These are phyloP conservation scores for Coemansia sp. DNA, from an alignment of 192 early-diverging fungal species.

Conservation along the genomic window DNA sequence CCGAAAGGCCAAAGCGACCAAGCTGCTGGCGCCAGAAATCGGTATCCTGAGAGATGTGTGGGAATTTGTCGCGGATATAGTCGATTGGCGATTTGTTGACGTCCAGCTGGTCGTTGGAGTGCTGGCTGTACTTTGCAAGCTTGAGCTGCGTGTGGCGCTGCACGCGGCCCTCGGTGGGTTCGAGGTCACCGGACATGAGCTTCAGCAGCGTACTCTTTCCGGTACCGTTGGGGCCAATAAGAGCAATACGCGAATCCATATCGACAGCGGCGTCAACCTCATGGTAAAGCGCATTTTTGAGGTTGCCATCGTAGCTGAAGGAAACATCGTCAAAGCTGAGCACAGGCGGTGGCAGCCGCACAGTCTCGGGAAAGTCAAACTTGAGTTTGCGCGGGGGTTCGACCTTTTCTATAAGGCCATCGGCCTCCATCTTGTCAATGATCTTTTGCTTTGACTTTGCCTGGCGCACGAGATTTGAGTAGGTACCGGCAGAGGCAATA, in stretches of 20 bases:
- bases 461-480: slow-evolving; percentile 97
- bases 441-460: slow-evolving; percentile 99
- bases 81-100: slow-evolving; percentile 85
- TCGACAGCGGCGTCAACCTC: slow-evolving; percentile 93
- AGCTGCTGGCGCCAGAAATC: slow-evolving; percentile 90
- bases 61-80: slow-evolving; percentile 86
- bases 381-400: slow-evolving; percentile 73
- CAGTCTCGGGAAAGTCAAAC: slow-evolving; percentile 86
- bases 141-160: slow-evolving; percentile 90
- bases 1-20: slow-evolving; percentile 93
- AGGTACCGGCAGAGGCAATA: slow-evolving; percentile 98
- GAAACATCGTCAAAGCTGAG: slow-evolving; percentile 89
- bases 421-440: slow-evolving; percentile 99
- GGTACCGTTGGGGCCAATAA: slow-evolving; percentile 95
- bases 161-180: slow-evolving; percentile 82
- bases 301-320: slow-evolving; percentile 88
- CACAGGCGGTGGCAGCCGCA: slow-evolving; percentile 93
- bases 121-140: slow-evolving; percentile 96
- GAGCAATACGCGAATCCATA: slow-evolving; percentile 97
- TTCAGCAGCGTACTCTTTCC: slow-evolving; percentile 98
- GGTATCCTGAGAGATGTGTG: slow-evolving; percentile 77
- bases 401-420: slow-evolving; percentile 95
- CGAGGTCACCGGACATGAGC: slow-evolving; percentile 90
- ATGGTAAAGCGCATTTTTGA: slow-evolving; percentile 84
- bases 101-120: slow-evolving; percentile 96